phyloP scores from a whole-genome alignment of 2,329 filamentous ascomycete genomes.

The Emericellopsis atlantica region DNA sequence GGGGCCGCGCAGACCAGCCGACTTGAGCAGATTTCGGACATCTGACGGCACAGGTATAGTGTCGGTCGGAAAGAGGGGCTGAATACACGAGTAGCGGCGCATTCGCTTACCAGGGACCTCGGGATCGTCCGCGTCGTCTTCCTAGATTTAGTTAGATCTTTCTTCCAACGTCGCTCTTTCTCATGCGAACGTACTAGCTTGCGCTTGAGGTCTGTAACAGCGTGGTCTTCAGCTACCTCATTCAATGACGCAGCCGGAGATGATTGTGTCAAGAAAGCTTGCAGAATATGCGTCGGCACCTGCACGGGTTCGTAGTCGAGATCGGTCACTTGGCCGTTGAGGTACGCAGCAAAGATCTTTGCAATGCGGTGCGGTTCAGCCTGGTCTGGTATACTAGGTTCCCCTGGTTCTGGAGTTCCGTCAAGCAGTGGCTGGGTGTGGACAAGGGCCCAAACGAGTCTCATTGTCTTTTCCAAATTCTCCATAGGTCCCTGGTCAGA shows the following conservation, averaged over 20 bases:
- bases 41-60: conserved; percentile 15
- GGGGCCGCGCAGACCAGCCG: background rate
- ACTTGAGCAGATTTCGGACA: conserved; percentile 15
- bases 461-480: background rate
- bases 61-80: background rate
- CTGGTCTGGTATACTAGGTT: too few relatives aligned
- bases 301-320: conserved; percentile 32
- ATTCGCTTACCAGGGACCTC: conserved; percentile 13
- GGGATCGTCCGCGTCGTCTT: conserved; percentile 10
- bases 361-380: conserved; percentile 32
- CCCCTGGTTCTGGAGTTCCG: too few relatives aligned
- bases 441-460: too few relatives aligned
- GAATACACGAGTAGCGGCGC: background rate
- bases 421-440: too few relatives aligned
- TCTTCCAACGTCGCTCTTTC: background rate
- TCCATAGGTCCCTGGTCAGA: background rate
- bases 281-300: conserved; percentile 18
- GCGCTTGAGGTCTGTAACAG: conserved; percentile 28
- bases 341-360: conserved; percentile 29
- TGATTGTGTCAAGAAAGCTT: conserved; percentile 22
- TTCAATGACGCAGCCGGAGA: conserved; percentile 15
- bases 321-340: conserved; percentile 22
- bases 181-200: conserved; percentile 25
- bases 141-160: background rate
- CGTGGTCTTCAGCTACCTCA: conserved; percentile 4